Conservation (phyloP, 106 monocot species). For the Dendrobium nobile region DNA sequence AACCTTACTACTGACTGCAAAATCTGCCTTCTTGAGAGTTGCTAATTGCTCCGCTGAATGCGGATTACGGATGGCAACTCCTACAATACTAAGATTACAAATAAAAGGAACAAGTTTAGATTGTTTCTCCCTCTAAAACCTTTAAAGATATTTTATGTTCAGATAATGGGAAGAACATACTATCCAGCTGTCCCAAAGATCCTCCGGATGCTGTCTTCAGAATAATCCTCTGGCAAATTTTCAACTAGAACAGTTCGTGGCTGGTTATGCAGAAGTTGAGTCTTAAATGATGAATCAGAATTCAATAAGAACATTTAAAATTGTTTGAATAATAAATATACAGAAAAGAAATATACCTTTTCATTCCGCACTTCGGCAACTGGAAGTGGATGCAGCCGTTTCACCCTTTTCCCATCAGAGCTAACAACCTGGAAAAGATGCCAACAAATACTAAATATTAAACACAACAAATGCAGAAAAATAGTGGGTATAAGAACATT, state of each 20-base stretch:
- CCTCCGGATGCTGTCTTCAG: constrained; percentile 43
- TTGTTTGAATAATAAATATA: too few relatives aligned
- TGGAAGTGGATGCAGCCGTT: constrained; percentile 51
- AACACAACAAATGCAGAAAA: background rate
- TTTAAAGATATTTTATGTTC: background rate
- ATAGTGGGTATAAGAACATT: background rate
- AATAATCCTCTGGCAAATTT: constrained; percentile 64
- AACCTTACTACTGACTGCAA: constrained; percentile 52
- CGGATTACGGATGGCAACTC: constrained; percentile 56
- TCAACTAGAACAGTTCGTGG: constrained; percentile 59
- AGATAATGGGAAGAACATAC: constrained; percentile 24
- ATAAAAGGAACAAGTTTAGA: background rate
- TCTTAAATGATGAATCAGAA: background rate
- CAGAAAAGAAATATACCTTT: constrained; percentile 25
- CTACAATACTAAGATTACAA: constrained; percentile 41
- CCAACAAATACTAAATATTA: background rate
- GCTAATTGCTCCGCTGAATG: constrained; percentile 22
- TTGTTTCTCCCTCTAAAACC: background rate
- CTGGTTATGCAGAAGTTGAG: constrained; percentile 20
- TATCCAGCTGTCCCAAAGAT: constrained; percentile 50
- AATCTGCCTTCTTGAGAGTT: constrained; percentile 17
- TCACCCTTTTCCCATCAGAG: constrained; percentile 65
- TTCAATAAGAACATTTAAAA: background rate
- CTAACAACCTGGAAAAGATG: constrained; percentile 58
- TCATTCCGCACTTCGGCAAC: constrained; percentile 26